Evolutionary conservation across 805 yeast genomes (phyloP).

Genomic region (Candida berthetii): DNA sequence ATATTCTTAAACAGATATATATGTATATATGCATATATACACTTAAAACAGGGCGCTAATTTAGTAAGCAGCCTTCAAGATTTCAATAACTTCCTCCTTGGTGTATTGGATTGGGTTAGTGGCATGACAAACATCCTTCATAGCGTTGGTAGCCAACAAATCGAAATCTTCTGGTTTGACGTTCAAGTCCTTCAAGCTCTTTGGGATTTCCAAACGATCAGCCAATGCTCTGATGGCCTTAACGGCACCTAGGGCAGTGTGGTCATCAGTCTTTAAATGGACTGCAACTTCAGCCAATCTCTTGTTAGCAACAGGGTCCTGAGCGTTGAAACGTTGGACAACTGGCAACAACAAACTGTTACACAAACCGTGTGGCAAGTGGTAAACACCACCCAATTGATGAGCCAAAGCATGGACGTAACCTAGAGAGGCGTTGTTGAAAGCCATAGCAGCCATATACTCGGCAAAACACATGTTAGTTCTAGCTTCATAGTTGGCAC

Average conservation of each 20-base stretch:
- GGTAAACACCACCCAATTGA: slow-evolving; percentile 32
- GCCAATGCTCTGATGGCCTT: slow-evolving; percentile 9
- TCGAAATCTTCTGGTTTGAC: slow-evolving; percentile 16
- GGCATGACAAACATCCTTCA: slow-evolving; percentile 16
- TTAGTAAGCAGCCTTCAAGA: slow-evolving; percentile 11
- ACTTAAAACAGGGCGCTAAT: too few species aligned
- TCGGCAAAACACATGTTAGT: slow-evolving; percentile 37
- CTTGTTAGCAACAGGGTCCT: slow-evolving; percentile 5
- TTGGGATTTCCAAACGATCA: slow-evolving; percentile 13
- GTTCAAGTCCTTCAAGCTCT: slow-evolving; percentile 14
- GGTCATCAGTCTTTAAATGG: slow-evolving; percentile 12
- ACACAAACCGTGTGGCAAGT: slow-evolving; percentile 38
- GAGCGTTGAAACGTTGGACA: slow-evolving; percentile 20
- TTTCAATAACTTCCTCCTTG: slow-evolving; percentile 16
- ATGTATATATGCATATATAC: too few species aligned
- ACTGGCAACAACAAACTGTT: slow-evolving; percentile 40
- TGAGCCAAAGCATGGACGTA: slow-evolving; percentile 35
- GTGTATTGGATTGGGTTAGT: slow-evolving; percentile 18
- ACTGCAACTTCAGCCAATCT: slow-evolving; percentile 15
- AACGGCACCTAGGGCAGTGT: slow-evolving; percentile 12
- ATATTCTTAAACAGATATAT: too few species aligned
- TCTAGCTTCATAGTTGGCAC: slow-evolving; percentile 34
- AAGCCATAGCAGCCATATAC: slow-evolving; percentile 38
- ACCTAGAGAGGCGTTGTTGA: slow-evolving; percentile 35
- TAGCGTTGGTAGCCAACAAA: slow-evolving; percentile 15